Base-by-base conservation (phyloP, 2,329 filamentous ascomycete genomes). In the Polychaeton citri region DNA sequence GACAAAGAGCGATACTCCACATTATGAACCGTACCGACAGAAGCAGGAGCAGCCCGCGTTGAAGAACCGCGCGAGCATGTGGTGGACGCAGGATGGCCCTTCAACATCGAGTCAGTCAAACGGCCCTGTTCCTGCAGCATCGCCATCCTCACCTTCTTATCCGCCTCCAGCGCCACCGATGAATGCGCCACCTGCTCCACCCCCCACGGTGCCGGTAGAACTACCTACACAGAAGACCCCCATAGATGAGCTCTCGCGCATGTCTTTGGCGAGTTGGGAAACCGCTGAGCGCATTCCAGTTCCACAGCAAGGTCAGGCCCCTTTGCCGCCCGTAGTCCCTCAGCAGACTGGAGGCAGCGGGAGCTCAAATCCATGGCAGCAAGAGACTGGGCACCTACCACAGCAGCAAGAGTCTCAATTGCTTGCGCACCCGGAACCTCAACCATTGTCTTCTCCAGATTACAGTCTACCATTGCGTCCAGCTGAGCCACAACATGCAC, bases 71-170 rank as follows among this genome's bases (percentile, higher is more conserved):
- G 24, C 24, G 15, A 28, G 24, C 24, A 28, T 28, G 24, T 28
- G 24, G 24, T 28, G 24, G 24, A 15, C 15, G 12, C 32, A 21
- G 17, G 34, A 33, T 21, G 38, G 19, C 16, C 52, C 54, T 1
- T 43, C 62, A 15, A 45, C 60, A 39, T 63, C 61, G 3, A 61
- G 64, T 41, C 65, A 65, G 37, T 63, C 63, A 6, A 65, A 65
- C 41, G 3, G 12, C 24, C 24, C 49, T 59, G 16, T 53, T 53
- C 19, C 34, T 37, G 31, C 32, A 21, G 32, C 32, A 16, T 35
- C 41, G 15, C 43, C 32, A 7, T 30, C 37, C 9, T 37, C 45
- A 9, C 54, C 55, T 15, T 34, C 43, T 9, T 33, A 46, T 7
- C 38, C 40, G 15, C 44, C 50, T 30, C 43, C 51, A 15, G 32